phyloP scores from a whole-genome alignment of 2,329 filamentous ascomycete genomes.

The Aspergillus carbonarius region DNA sequence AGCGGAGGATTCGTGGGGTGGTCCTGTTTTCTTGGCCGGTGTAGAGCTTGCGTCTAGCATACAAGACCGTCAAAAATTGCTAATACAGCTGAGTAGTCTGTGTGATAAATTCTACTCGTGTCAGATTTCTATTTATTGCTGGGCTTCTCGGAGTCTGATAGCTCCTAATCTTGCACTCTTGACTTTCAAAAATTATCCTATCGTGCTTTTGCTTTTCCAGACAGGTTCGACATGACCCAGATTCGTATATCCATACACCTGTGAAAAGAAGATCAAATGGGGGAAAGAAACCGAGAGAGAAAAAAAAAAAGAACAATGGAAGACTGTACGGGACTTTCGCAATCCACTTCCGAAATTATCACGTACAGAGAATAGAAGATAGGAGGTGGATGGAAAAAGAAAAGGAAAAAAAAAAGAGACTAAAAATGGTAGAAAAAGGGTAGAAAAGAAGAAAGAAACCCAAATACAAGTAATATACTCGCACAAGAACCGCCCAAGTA shows the following conservation, averaged over 20 bases:
- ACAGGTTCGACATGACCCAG: conserved; percentile 8
- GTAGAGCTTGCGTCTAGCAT: no score
- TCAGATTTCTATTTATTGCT: not conserved
- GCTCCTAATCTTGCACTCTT: not conserved
- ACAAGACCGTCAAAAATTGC: no score
- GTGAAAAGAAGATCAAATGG: conserved; percentile 5
- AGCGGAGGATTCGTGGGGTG: no score
- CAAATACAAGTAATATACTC: conserved; percentile 18
- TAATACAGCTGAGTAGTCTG: no score
- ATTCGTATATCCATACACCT: conserved; percentile 10
- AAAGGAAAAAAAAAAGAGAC: not conserved
- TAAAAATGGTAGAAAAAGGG: conserved; percentile 9
- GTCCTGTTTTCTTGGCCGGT: no score
- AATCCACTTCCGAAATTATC: not conserved
- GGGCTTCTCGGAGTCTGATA: not conserved
- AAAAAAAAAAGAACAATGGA: conserved; percentile 4
- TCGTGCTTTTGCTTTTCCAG: conserved; percentile 8
- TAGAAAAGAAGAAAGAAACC: conserved; percentile 8
- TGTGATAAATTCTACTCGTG: no score
- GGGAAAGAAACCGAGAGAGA: conserved; percentile 6
- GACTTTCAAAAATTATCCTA: not conserved
- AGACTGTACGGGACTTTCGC: not conserved
- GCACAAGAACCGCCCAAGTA: conserved; percentile 25
- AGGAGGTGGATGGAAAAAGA: not conserved
- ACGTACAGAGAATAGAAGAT: not conserved